These are phyloP conservation scores for Passalora sequoiae DNA, from an alignment of 2,329 filamentous ascomycete genomes.

Conservation along the genomic window DNA sequence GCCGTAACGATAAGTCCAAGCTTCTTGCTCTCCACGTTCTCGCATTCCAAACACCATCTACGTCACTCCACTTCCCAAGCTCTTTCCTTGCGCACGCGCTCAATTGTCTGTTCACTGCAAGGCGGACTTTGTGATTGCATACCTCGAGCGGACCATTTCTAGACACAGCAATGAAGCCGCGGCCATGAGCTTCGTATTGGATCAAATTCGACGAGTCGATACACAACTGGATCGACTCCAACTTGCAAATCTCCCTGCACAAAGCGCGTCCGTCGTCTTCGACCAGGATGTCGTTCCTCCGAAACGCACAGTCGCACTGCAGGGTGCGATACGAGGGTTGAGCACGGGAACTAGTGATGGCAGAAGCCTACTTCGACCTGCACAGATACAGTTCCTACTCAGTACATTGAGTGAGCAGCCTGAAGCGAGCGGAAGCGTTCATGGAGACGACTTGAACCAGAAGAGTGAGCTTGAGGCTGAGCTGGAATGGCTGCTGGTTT, in stretches of 20 bases:
- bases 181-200: constrained; percentile 35
- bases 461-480: constrained; percentile 60
- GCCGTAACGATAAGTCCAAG: too few relatives aligned
- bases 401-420: constrained; percentile 11
- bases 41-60: too few relatives aligned
- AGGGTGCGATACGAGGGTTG: constrained; percentile 28
- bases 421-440: constrained; percentile 11
- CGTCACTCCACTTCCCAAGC: too few relatives aligned
- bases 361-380: constrained; percentile 19
- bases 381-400: constrained; percentile 12
- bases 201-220: constrained; percentile 54
- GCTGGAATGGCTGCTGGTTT: constrained; percentile 83
- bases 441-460: constrained; percentile 13
- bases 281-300: constrained; percentile 17
- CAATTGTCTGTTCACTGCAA: too few relatives aligned
- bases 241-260: constrained; percentile 36
- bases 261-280: constrained; percentile 2
- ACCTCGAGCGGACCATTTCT: too few relatives aligned
- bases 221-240: constrained; percentile 55
- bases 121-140: too few relatives aligned
- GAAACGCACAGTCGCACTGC: constrained; percentile 29
- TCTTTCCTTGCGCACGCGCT: too few relatives aligned
- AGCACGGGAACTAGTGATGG: constrained; percentile 25
- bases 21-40: too few relatives aligned
- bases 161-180: constrained; percentile 5